phyloP scores from a whole-genome alignment of 2,329 filamentous ascomycete species.

The Trichophyton simii region DNA sequence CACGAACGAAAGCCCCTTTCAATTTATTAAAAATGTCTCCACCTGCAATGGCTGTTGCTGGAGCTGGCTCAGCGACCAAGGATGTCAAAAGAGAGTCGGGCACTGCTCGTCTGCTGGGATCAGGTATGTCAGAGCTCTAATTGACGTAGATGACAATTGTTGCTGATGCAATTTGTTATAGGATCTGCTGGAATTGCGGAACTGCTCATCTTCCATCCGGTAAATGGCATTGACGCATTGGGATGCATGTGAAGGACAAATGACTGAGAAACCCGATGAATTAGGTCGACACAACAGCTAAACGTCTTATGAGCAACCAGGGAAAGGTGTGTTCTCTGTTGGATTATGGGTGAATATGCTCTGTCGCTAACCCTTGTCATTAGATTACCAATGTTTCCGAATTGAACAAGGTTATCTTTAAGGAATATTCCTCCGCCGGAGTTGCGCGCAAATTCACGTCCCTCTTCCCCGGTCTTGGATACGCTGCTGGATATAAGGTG shows the following conservation, averaged over 20 bases:
- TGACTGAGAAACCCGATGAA: background rate
- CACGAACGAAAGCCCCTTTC: background rate
- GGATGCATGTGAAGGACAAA: constrained; percentile 15
- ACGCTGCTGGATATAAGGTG: constrained; percentile 94
- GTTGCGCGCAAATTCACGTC: constrained; percentile 73
- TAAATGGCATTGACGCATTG: constrained; percentile 29
- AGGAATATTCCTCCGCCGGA: constrained; percentile 64
- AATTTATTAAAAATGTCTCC: constrained; percentile 18
- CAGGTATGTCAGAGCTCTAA: constrained; percentile 47
- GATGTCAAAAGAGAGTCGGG: constrained; percentile 77
- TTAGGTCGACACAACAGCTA: constrained; percentile 93
- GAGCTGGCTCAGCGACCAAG: constrained; percentile 39
- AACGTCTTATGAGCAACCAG: constrained; percentile 98
- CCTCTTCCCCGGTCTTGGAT: constrained; percentile 90
- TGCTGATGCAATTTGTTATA: constrained; percentile 29
- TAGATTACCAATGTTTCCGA: constrained; percentile 48
- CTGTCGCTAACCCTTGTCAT: background rate
- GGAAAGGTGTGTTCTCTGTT: constrained; percentile 44
- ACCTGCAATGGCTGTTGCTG: constrained; percentile 32
- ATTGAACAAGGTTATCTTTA: constrained; percentile 89
- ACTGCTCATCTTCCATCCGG: constrained; percentile 83
- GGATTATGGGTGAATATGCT: background rate
- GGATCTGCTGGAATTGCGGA: constrained; percentile 88
- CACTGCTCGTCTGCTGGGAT: constrained; percentile 75
- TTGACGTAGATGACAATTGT: constrained; percentile 4